These are phyloP conservation scores for Rhizopogon vesiculosus DNA, from an alignment of 768 basidiomycete genomes.

Conservation along the genomic window DNA sequence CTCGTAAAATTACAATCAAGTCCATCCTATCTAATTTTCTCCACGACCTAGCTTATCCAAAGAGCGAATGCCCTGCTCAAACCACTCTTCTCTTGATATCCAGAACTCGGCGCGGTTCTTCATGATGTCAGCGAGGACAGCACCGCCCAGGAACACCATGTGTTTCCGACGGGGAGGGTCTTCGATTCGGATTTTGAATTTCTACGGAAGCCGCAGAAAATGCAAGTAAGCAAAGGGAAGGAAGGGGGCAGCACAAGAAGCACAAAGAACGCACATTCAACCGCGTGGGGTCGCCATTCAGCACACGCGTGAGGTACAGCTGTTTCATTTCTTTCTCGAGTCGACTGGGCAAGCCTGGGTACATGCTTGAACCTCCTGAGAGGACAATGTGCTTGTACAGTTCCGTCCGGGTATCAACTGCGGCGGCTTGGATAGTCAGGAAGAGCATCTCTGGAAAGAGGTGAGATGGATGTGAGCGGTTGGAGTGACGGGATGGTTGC, in stretches of 20 bases:
- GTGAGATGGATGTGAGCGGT: background rate
- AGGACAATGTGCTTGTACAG: conserved; percentile 98
- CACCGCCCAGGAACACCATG: conserved; percentile 99
- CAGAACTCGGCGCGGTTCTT: conserved; percentile 92
- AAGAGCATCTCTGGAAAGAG: conserved; percentile 80
- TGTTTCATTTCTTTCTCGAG: conserved; percentile 99
- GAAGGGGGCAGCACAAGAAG: background rate
- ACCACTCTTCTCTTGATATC: conserved; percentile 94
- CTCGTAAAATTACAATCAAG: background rate
- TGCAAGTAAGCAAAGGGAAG: background rate
- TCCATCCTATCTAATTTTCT: conserved; percentile 33
- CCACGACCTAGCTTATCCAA: conserved; percentile 84
- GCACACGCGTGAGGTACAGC: conserved; percentile 88
- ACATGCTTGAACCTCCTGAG: conserved; percentile 98
- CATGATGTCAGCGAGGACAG: conserved; percentile 99
- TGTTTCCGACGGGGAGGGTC: conserved; percentile 98
- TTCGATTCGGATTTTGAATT: conserved; percentile 99
- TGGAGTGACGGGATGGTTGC: conserved; percentile 11
- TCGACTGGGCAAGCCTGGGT: conserved; percentile 93
- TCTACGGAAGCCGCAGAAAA: conserved; percentile 44
- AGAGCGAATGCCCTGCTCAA: conserved; percentile 78
- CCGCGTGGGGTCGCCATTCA: conserved; percentile 76
- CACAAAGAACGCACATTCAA: conserved; percentile 63
- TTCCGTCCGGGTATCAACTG: conserved; percentile 84
- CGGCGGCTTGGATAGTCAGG: conserved; percentile 89